Evolutionary conservation across 2,329 filamentous ascomycete species (phyloP).

Genomic region (Paraphoma chrysanthemicola): DNA sequence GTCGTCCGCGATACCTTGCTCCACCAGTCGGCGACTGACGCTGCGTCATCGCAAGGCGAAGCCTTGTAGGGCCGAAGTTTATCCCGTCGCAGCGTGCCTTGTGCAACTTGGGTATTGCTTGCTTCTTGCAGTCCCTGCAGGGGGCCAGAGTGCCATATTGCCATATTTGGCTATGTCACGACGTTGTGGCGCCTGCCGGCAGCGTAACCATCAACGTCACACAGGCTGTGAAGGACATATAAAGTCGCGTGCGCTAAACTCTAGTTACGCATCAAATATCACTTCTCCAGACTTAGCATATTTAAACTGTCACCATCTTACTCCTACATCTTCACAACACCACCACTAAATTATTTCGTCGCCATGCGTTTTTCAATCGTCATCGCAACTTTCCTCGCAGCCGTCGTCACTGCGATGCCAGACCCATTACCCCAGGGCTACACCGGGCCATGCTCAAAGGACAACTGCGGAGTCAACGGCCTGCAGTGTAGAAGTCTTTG

Average conservation of each 20-base stretch:
- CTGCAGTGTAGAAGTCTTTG: conserved; percentile 13
- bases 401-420: conserved; percentile 25
- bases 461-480: conserved; percentile 17
- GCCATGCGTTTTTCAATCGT: conserved; percentile 23
- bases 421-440: conserved; percentile 31
- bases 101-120: conserved; percentile 7
- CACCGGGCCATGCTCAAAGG: conserved; percentile 18
- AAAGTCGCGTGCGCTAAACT: neutral
- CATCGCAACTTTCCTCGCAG: conserved; percentile 18
- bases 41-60: conserved; percentile 12
- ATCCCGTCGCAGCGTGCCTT: conserved; percentile 13
- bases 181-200: conserved; percentile 3
- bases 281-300: neutral
- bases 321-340: no score
- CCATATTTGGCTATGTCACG: conserved; percentile 7
- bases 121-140: neutral
- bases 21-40: conserved; percentile 6
- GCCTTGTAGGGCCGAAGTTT: neutral
- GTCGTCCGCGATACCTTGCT: neutral
- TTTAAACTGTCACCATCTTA: no score
- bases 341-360: neutral
- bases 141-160: conserved; percentile 9
- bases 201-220: conserved; percentile 6
- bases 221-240: conserved; percentile 2
- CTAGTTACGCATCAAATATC: neutral